These are phyloP conservation scores for Citrus hindsii DNA, from an alignment of 345 rosid genomes.

Conservation along the genomic window DNA sequence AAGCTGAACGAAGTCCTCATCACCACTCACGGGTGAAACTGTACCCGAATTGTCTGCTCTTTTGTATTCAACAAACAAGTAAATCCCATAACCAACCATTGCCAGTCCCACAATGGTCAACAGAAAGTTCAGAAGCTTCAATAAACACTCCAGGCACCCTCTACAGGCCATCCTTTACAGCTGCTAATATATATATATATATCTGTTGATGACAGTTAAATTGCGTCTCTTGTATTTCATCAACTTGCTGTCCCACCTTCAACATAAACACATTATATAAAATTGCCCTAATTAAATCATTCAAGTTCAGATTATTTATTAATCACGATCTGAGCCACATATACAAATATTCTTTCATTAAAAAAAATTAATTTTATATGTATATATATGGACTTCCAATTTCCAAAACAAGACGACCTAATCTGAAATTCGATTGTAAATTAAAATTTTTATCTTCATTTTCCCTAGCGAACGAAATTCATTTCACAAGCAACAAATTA, in stretches of 20 bases:
- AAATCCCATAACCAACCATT: conserved; percentile 93
- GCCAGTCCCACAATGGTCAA: conserved; percentile 76
- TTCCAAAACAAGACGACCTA: neutral
- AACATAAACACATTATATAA: neutral
- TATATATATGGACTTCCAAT: neutral
- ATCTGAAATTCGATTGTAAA: neutral
- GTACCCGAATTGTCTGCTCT: conserved; percentile 27
- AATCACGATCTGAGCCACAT: neutral
- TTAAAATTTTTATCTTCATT: neutral
- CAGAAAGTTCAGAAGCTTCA: conserved; percentile 82
- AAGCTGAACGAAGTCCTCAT: conserved; percentile 40
- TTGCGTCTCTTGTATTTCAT: conserved; percentile 28
- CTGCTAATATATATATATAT: neutral
- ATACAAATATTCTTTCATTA: neutral
- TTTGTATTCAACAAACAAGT: conserved; percentile 78
- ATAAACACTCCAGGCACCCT: conserved; percentile 74
- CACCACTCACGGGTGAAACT: conserved; percentile 25
- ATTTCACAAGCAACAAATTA: neutral
- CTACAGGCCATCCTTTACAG: conserved; percentile 61
- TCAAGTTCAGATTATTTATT: neutral
- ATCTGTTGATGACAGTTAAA: neutral
- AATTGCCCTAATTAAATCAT: neutral
- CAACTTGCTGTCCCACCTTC: conserved; percentile 26
- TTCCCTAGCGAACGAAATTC: neutral
- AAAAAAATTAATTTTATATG: neutral